Evolutionary conservation across 257 asterid species (phyloP).

Genomic region (Solanum appendiculatum): DNA sequence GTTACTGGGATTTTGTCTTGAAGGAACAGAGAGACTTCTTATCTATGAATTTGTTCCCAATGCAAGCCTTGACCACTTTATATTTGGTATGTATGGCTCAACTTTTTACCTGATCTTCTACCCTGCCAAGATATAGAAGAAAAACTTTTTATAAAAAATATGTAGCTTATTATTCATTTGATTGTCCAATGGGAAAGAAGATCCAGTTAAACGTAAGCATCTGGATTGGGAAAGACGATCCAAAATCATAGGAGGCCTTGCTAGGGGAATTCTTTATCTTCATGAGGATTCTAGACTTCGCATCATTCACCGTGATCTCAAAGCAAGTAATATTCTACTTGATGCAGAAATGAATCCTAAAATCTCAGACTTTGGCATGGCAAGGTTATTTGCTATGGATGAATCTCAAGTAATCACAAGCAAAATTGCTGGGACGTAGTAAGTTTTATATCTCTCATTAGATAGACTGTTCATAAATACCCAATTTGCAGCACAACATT

Average conservation of each 20-base stretch:
- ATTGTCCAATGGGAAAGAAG: background rate
- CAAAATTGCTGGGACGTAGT: background rate
- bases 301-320: background rate
- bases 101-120: background rate
- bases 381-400: background rate
- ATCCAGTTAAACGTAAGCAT: background rate
- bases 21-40: background rate
- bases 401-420: background rate
- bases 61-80: slow-evolving; percentile 13
- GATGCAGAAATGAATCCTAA: background rate
- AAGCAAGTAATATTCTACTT: background rate
- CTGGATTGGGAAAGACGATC: background rate
- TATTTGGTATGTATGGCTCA: slow-evolving; percentile 9
- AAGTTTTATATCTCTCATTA: background rate
- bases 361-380: background rate
- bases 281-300: background rate
- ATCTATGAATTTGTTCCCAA: slow-evolving; percentile 19
- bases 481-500: background rate
- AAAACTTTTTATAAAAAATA: no score
- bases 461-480: background rate
- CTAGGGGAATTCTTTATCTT: background rate
- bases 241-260: background rate
- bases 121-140: background rate
- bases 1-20: background rate
- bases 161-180: background rate